Conservation (phyloP, 768 basidiomycete species). For the Chlorophyllum brunneum region DNA sequence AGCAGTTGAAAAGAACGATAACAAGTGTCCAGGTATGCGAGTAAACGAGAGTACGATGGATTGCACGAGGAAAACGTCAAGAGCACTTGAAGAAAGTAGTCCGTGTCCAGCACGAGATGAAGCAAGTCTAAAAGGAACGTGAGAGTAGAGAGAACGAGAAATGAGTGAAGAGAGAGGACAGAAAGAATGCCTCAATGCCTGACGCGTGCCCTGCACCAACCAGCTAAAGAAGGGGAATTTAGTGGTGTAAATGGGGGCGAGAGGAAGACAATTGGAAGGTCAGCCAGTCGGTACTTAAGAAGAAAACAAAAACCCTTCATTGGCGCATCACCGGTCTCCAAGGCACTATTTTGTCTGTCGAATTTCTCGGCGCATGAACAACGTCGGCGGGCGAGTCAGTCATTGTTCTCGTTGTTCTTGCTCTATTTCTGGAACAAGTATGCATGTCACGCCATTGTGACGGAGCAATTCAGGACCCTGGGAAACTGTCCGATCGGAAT, state of each 20-base stretch:
- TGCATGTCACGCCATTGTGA: slow-evolving; percentile 1
- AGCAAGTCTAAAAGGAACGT: slow-evolving; percentile 3
- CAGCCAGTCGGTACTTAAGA: too few species aligned
- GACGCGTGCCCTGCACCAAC: not conserved
- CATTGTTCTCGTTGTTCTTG: slow-evolving; percentile 11
- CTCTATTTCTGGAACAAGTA: slow-evolving; percentile 7
- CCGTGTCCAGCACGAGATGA: slow-evolving; percentile 6
- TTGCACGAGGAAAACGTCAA: slow-evolving; percentile 10
- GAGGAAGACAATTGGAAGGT: too few species aligned
- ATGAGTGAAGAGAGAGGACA: not conserved
- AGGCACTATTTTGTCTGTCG: not conserved
- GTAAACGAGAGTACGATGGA: not conserved
- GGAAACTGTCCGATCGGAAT: too few species aligned
- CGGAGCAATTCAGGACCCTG: not conserved
- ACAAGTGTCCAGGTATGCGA: not conserved
- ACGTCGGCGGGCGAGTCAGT: not conserved
- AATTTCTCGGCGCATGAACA: not conserved
- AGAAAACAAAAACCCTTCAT: too few species aligned
- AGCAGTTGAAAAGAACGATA: not conserved
- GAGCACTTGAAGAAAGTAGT: not conserved
- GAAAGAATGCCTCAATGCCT: not conserved
- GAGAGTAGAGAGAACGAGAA: not conserved
- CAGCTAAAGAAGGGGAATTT: not conserved
- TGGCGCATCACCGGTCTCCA: not conserved
- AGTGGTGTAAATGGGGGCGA: too few species aligned